Base-by-base conservation (phyloP, 2,329 filamentous ascomycete genomes). In the Tolypocladium ophioglossoides region DNA sequence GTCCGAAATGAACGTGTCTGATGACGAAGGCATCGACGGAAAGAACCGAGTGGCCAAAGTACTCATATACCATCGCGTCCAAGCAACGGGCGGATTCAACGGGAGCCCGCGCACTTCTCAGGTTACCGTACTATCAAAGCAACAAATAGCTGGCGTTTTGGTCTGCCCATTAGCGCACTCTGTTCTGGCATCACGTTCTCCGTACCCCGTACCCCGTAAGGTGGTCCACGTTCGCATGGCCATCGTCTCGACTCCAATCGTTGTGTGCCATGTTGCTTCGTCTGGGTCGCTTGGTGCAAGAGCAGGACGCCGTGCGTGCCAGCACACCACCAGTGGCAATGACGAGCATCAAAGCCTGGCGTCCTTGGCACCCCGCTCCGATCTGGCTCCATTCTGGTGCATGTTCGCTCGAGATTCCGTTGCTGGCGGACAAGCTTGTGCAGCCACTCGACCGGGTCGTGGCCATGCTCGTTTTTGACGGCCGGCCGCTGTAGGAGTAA, bases 391-490 rank as follows among this genome's bases (percentile, higher is more conserved):
- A 50, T 50, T 9, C 12, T 22, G 48, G 47, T 44, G 48, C 52
- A 50, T 40, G 37, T 44, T 50, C 34, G 46, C 51, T 41, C 16
- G 12, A 46, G 52, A 54, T 54, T 53, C 52, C 47, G 38, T 30
- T 48, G 51, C 52, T 51, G 47, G 51, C 38, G 30, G 38, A 22
- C 50, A 12, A 20, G 50, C 20, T 37, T n/a, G 14, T 16, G 24
- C 20, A 50, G 40, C 40, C 24, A 47, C 41, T 52, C 16, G 22
- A 39, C 41, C 20, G 16, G 41, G 39, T 38, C 16, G 7, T n/a
- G 30, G 24, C 32, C 41, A 18, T 8, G 16, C 14, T 50, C n/a
- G 18, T 14, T 37, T 34, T 22, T 44, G 22, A 7, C 12, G n/a
- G n/a, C n/a, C n/a, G n/a, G n/a, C n/a, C n/a, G n/a, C n/a, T n/a